Evolutionary conservation across 176 grass and related monocot species (phyloP).

Genomic region (Neostapfia colusana): DNA sequence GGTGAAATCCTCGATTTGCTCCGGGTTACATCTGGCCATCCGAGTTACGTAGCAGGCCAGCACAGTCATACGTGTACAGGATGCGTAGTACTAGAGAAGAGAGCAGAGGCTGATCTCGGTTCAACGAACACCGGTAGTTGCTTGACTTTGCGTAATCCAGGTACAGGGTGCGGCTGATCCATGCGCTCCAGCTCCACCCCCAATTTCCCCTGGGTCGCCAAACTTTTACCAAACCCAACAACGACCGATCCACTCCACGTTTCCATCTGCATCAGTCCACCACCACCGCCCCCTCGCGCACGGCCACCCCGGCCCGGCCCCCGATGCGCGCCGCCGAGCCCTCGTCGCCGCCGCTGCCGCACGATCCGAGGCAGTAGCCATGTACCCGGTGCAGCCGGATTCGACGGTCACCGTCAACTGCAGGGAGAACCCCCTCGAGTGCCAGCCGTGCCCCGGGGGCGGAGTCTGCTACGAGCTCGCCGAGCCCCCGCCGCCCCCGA

Average conservation of each 20-base stretch:
- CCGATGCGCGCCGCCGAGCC: constrained; percentile 35
- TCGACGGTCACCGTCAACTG: constrained; percentile 39
- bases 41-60: too few species aligned
- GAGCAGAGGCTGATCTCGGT: too few species aligned
- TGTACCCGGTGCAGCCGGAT: neutral
- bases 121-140: neutral
- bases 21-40: too few species aligned
- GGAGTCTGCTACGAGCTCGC: constrained; percentile 31
- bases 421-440: constrained; percentile 12
- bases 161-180: too few species aligned
- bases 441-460: constrained; percentile 37
- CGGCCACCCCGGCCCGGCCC: neutral
- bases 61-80: too few species aligned
- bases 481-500: constrained; percentile 17
- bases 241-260: constrained; percentile 39
- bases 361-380: constrained; percentile 17
- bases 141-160: constrained; percentile 21
- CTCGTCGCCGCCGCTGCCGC: constrained; percentile 4
- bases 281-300: neutral
- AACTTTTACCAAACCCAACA: constrained; percentile 54
- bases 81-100: too few species aligned
- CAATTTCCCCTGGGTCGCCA: constrained; percentile 6
- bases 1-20: too few species aligned
- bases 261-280: neutral
- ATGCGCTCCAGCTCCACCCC: constrained; percentile 32